Evolutionary conservation across 1,284 basidiomycete genomes (phyloP), one percentile per base, ranked within the genome.

Genomic region (Sanghuangporus sanghuang): DNA sequence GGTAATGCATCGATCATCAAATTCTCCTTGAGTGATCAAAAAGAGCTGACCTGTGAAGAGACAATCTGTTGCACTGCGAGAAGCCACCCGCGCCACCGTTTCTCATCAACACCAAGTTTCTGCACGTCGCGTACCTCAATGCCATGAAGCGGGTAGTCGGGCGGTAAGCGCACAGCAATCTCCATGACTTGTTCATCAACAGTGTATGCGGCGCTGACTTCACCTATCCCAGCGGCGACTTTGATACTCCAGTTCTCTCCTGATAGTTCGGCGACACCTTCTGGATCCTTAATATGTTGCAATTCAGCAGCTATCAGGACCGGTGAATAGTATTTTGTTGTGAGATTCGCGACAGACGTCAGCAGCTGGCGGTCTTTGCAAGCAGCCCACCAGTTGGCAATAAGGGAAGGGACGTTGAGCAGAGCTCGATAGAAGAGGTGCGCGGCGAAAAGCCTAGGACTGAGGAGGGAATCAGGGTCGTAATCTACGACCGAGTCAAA

Each of bases 171-270:
- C 67, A 99, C 79, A 21, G 85, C 89, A 63, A 99, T 89, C 77
- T 99, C 96, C 71, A 99, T 86, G 49, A 90, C 85, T 72, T 98
- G 92, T 67, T 99, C 97, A 73, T 99, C 97, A 0, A 99, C 90
- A 7, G 85, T 81, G 72, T 98, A 99, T 2, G 84, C 81, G 6
- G 87, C 92, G 1, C 83, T 83, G 40, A 95, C 89, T 71, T 96
- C 92, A 67, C 89, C 89, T 23, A 89, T 85, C 0, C 83, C 81
- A 27, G 70, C 74, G 32, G 81, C 82, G 32, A 95, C 90, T 72
- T 90, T 95, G 75, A 99, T 79, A 6, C 81, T 82, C 66, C 98
- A 79, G 57, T 89, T 90, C 69, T 97, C 95, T 69, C 95, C 92
- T 0, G 82, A 82, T 3, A 98, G 80, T 57, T 87, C 84, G 3